Base-by-base conservation (phyloP, 169 alveolate genomes). In the Plasmodium vinckei region DNA sequence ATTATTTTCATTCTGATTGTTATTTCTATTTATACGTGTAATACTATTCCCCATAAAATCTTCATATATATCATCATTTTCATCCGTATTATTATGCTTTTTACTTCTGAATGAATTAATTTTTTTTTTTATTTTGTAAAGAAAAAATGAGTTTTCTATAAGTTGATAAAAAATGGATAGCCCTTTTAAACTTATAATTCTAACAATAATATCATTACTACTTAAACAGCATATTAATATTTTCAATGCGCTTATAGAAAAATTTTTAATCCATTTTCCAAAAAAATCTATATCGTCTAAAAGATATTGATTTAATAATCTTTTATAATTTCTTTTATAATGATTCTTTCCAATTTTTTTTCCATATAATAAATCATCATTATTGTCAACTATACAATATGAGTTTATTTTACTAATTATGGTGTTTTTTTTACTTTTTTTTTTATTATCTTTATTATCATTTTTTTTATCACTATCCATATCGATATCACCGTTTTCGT, bases 101-200 rank as follows among this genome's bases (percentile, higher is more conserved):
- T 13, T 19, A 10, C 27, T 54, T 23, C 56, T 82, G 42, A 67
- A 82, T 1, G 63, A 67, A 67, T 23, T 56, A 46, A 86, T 12
- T 61, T 63, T 60, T 19, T 60, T 86, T 65, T 64, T 70, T 46
- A 86, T 86, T 70, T 86, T 86, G 71, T 86, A 70, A 12, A 86
- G 73, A 6, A 86, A 60, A 86, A 86, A 86, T 4, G 87, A 63
- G 53, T 70, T 86, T 23, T 86, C 91, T 25, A 86, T 23, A 19
- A 86, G 25, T 39, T 86, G 86, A 51, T 19, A 86, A 86, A 86
- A 86, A 25, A 86, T 86, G 27, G 91, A 86, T 54, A 86, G 42
- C 39, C 91, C 91, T 72, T 86, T 86, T 46, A 86, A 23, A 73
- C 91, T 86, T 42, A 86, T 86, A 23, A 71, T 86, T 17, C 91